Percentiles rank a stretch among this genome's conserved stretches.
Conservation (phyloP, 2,329 filamentous ascomycete species). For the Xylariaceae sp. region DNA sequence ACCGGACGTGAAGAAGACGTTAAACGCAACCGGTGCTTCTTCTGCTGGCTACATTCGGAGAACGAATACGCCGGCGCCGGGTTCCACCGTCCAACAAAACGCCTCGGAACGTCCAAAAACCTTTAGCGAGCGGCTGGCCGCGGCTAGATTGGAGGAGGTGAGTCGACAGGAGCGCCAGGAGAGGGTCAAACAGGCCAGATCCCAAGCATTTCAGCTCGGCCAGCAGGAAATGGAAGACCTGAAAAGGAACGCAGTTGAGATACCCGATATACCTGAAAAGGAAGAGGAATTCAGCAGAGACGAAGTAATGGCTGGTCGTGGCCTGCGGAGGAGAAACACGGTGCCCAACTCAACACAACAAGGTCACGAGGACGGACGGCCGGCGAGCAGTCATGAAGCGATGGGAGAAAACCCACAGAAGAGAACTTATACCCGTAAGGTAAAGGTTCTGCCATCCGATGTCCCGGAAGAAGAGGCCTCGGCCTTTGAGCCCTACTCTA, state of each 20-base stretch:
- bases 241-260: constrained; percentile 51
- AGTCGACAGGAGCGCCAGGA: constrained; percentile 45
- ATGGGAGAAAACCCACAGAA: constrained; percentile 21
- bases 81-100: constrained; percentile 5
- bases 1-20: constrained; percentile 40
- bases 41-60: constrained; percentile 40
- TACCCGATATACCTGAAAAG: constrained; percentile 44
- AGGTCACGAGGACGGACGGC: constrained; percentile 14
- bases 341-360: constrained; percentile 29
- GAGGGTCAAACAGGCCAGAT: constrained; percentile 48
- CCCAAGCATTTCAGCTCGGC: constrained; percentile 51
- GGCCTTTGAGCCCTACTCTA: constrained; percentile 81
- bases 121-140: constrained; percentile 83
- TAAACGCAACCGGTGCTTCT: constrained; percentile 25
- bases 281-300: constrained; percentile 56
- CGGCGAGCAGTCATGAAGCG: constrained; percentile 13
- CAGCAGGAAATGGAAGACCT: constrained; percentile 54
- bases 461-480: constrained; percentile 46
- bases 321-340: constrained; percentile 41
- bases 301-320: constrained; percentile 47
- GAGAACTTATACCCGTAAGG: constrained; percentile 15
- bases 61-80: constrained; percentile 35
- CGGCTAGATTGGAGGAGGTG: constrained; percentile 55
- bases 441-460: constrained; percentile 30
- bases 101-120: constrained; percentile 41